A percentile compares a stretch with the other conserved stretches of the same genome.
phyloP scores from a whole-genome alignment of 2,329 filamentous ascomycete species.

The Fusarium nisikadoi region DNA sequence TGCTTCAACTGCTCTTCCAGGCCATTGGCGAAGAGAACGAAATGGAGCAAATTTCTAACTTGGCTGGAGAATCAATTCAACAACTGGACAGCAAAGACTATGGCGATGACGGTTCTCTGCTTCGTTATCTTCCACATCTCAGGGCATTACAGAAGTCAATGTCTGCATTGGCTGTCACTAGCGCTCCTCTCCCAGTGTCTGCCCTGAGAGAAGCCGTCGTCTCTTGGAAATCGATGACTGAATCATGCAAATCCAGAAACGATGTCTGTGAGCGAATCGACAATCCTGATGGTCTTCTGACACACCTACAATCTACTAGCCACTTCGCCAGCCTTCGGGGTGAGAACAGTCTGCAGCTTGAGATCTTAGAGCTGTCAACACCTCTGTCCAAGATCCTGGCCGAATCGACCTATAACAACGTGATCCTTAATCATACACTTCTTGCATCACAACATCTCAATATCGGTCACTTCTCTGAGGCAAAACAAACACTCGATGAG shows the following conservation, averaged over 20 bases:
- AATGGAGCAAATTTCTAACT: constrained; percentile 52
- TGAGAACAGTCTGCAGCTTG: constrained; percentile 57
- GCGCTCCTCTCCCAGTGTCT: constrained; percentile 44
- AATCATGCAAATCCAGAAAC: constrained; percentile 51
- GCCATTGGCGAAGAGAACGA: constrained; percentile 58
- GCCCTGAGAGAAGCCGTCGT: constrained; percentile 52
- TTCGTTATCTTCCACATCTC: constrained; percentile 60
- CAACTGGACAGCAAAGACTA: constrained; percentile 51
- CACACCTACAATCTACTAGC: constrained; percentile 61
- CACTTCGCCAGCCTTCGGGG: constrained; percentile 65
- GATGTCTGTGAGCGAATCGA: constrained; percentile 60
- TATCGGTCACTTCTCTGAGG: constrained; percentile 63
- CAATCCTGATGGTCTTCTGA: constrained; percentile 59
- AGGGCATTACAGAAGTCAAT: constrained; percentile 58
- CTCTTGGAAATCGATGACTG: constrained; percentile 58
- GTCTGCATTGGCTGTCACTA: constrained; percentile 54
- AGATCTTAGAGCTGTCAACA: constrained; percentile 59
- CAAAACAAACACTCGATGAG: constrained; percentile 64
- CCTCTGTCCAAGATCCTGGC: constrained; percentile 52
- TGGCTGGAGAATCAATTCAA: constrained; percentile 53
- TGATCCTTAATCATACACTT: constrained; percentile 59
- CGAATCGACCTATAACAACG: constrained; percentile 50
- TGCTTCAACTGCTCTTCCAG: constrained; percentile 60
- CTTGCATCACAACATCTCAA: constrained; percentile 65
- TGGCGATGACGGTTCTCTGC: constrained; percentile 58